Evolutionary conservation across 176 grass and related monocot species (phyloP).

Genomic region (Tuctoria greenei): DNA sequence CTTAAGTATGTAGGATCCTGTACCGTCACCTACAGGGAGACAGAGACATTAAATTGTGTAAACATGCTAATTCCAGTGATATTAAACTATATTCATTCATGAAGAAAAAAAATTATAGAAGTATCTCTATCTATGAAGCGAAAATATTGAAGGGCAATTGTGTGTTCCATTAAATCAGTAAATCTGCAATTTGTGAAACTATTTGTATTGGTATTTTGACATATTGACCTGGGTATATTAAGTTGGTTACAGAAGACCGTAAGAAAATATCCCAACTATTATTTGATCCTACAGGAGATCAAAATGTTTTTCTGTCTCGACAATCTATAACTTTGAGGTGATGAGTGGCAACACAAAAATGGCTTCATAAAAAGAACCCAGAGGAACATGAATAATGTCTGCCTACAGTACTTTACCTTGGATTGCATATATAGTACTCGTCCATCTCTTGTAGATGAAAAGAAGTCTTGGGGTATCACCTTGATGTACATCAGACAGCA

Average conservation of each 20-base stretch:
- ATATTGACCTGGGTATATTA: slow-evolving; percentile 20
- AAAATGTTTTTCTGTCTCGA: slow-evolving; percentile 12
- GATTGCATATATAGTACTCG: slow-evolving; percentile 76
- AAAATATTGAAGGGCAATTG: background rate
- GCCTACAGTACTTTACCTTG: slow-evolving; percentile 44
- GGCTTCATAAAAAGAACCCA: slow-evolving; percentile 1
- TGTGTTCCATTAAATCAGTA: slow-evolving; percentile 20
- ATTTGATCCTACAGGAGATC: background rate
- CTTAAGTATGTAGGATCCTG: slow-evolving; percentile 57
- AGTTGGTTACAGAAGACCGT: background rate
- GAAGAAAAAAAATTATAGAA: background rate
- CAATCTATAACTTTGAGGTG: background rate
- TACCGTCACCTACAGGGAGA: slow-evolving; percentile 47
- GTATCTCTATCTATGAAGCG: background rate
- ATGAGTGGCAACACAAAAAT: slow-evolving; percentile 21
- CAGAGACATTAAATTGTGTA: slow-evolving; percentile 6
- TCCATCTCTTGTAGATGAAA: slow-evolving; percentile 96
- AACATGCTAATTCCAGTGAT: slow-evolving; percentile 23
- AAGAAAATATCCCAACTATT: background rate
- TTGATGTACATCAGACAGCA: slow-evolving; percentile 80
- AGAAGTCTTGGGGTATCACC: slow-evolving; percentile 64
- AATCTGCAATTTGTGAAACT: background rate
- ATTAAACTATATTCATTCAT: slow-evolving; percentile 7
- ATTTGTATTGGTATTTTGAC: slow-evolving; percentile 9
- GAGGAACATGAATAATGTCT: background rate